Evolutionary conservation across 768 basidiomycete species (phyloP), one percentile per base, ranked within the genome.

Genomic region (Boletus rubroflammeus): DNA sequence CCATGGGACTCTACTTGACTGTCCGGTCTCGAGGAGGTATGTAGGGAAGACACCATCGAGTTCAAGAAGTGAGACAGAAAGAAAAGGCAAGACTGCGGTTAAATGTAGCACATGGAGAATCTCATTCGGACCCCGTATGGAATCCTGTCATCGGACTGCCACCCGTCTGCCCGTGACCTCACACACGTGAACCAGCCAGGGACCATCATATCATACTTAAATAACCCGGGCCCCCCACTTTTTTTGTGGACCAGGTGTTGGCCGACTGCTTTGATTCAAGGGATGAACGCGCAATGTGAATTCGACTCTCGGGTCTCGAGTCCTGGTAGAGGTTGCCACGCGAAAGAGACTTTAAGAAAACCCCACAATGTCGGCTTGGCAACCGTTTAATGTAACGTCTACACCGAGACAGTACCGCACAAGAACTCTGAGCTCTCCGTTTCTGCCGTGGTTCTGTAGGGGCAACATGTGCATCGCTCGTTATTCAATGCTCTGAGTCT

Each of bases 11-110:
- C 65, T n/a, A 52, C 28, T 44, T 59, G 55, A 8, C 61, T 67
- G n/a, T 48, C 57, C 7, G 63, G 59, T 23, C 65, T 59, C 19
- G 63, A 54, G 44, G 65, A 51, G 25, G 58, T 47, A 50, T 57
- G 28, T 11, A 26, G 31, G 34, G 50, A 55, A 5, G 56, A 51
- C 46, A 39, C 31, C 53, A 50, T 51, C 10, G 40, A 29, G 28
- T 21, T 40, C 45, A 34, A 51, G 40, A 19, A 28, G 23, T 11
- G 51, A 55, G 40, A 43, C 23, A 9, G 19, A 6, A 26, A 40
- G 53, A 31, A 21, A 47, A 28, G 36, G 38, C 0, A 21, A 17
- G 14, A 32, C 14, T 28, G 43, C 35, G 8, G 28, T 21, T 42
- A 32, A 51, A 51, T 23, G 51, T 21, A 45, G 29, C 28, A 50